phyloP scores from a whole-genome alignment of 768 basidiomycete species.

The Trametes villosa region DNA sequence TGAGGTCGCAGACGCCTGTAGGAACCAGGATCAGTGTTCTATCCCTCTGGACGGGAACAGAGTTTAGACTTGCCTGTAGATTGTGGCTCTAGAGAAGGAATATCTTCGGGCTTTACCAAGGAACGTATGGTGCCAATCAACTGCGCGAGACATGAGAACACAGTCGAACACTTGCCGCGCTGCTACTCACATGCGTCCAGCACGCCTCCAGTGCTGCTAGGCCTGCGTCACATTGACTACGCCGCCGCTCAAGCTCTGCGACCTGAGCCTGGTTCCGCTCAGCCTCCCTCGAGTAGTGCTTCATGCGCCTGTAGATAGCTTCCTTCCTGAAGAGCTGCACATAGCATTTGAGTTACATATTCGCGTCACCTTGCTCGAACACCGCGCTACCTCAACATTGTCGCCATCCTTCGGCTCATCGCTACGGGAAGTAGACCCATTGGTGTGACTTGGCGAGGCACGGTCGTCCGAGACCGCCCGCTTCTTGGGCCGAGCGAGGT shows the following conservation, averaged over 20 bases:
- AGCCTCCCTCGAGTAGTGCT: constrained; percentile 37
- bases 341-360: background rate
- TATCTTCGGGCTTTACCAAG: constrained; percentile 32
- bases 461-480: constrained; percentile 30
- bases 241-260: constrained; percentile 33
- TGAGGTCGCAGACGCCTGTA: constrained; percentile 32
- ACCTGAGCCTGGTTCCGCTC: constrained; percentile 33
- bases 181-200: constrained; percentile 33
- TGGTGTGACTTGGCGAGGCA: constrained; percentile 31
- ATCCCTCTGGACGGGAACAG: background rate
- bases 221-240: constrained; percentile 33
- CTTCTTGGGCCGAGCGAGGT: constrained; percentile 33
- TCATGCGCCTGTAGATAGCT: constrained; percentile 38
- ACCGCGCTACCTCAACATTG: constrained; percentile 32
- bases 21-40: background rate
- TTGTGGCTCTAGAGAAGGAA: constrained; percentile 28
- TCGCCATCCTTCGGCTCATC: constrained; percentile 36
- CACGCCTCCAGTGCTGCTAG: constrained; percentile 36
- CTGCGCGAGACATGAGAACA: constrained; percentile 20
- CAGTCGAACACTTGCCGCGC: background rate
- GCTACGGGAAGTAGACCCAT: constrained; percentile 28
- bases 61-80: constrained; percentile 28
- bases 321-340: constrained; percentile 36
- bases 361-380: background rate
- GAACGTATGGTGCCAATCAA: constrained; percentile 34